Evolutionary conservation across 768 basidiomycete genomes (phyloP).

Genomic region (Phaeolepiota aurea): DNA sequence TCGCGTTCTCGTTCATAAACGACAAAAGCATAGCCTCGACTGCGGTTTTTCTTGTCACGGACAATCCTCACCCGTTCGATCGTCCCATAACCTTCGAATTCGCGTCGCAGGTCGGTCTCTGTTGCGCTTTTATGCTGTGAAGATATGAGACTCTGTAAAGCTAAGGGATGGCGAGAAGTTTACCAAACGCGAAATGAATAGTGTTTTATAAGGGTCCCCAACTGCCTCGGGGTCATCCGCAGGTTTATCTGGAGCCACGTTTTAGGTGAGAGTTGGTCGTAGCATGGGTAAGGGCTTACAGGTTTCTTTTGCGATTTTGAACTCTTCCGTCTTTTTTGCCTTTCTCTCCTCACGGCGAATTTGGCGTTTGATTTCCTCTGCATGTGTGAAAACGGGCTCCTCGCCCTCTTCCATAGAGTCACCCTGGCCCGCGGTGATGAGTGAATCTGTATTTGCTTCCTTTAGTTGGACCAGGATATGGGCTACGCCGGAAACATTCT

Average conservation of each 20-base stretch:
- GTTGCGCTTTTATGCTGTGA: conserved; percentile 83
- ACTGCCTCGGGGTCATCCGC: conserved; percentile 83
- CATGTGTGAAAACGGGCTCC: conserved; percentile 71
- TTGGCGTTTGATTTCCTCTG: conserved; percentile 76
- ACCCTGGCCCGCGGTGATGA: conserved; percentile 47
- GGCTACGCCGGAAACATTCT: conserved; percentile 74
- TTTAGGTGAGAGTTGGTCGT: conserved; percentile 7
- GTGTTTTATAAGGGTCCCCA: conserved; percentile 97
- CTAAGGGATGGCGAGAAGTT: conserved; percentile 5
- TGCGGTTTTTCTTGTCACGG: conserved; percentile 80
- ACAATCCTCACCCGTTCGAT: conserved; percentile 94
- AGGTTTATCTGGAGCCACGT: conserved; percentile 68
- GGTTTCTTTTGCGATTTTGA: conserved; percentile 73
- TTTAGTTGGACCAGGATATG: conserved; percentile 61
- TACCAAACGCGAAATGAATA: conserved; percentile 93
- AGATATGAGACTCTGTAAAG: conserved; percentile 9
- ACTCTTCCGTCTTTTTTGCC: conserved; percentile 68
- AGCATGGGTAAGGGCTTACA: conserved; percentile 46
- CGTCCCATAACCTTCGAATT: conserved; percentile 92
- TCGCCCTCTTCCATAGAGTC: conserved; percentile 82
- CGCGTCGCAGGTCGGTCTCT: conserved; percentile 86
- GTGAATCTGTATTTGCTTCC: conserved; percentile 66
- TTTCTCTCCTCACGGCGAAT: conserved; percentile 72
- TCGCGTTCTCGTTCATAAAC: conserved; percentile 97
- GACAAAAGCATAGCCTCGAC: conserved; percentile 91